Conservation (phyloP, 1,284 basidiomycete genomes). For the Austroboletus rostrupii region DNA sequence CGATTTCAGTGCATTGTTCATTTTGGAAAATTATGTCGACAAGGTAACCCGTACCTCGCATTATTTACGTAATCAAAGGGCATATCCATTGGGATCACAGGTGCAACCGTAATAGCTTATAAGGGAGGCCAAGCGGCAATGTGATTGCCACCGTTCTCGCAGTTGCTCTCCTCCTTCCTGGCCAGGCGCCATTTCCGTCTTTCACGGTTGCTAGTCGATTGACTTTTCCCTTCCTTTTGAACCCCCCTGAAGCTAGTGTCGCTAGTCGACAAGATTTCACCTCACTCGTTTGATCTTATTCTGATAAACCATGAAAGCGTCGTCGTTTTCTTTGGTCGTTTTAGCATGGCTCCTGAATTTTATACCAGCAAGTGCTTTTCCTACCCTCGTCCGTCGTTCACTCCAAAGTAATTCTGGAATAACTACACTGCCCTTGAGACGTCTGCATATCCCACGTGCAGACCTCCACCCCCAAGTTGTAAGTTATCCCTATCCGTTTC, state of each 20-base stretch:
- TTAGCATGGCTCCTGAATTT: conserved; percentile 15
- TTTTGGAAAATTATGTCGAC: conserved; percentile 12
- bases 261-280: conserved; percentile 13
- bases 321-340: conserved; percentile 19
- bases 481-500: conserved; percentile 27
- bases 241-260: conserved; percentile 1
- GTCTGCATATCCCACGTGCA: conserved; percentile 13
- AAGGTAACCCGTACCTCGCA: conserved; percentile 20
- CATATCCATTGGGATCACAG: neutral
- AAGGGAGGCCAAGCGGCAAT: conserved; percentile 11
- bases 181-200: conserved; percentile 21
- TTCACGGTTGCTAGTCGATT: conserved; percentile 22
- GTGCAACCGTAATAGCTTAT: neutral
- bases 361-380: conserved; percentile 16
- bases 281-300: neutral
- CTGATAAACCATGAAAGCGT: conserved; percentile 16
- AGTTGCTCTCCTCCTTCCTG: neutral
- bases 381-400: conserved; percentile 12
- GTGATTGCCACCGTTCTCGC: conserved; percentile 19
- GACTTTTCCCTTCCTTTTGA: neutral
- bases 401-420: conserved; percentile 12
- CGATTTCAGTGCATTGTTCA: conserved; percentile 7
- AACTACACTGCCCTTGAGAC: conserved; percentile 28
- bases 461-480: conserved; percentile 64
- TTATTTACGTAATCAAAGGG: conserved; percentile 16